Evolutionary conservation across 768 basidiomycete genomes (phyloP).

Genomic region (Rhodotorula graminis): DNA sequence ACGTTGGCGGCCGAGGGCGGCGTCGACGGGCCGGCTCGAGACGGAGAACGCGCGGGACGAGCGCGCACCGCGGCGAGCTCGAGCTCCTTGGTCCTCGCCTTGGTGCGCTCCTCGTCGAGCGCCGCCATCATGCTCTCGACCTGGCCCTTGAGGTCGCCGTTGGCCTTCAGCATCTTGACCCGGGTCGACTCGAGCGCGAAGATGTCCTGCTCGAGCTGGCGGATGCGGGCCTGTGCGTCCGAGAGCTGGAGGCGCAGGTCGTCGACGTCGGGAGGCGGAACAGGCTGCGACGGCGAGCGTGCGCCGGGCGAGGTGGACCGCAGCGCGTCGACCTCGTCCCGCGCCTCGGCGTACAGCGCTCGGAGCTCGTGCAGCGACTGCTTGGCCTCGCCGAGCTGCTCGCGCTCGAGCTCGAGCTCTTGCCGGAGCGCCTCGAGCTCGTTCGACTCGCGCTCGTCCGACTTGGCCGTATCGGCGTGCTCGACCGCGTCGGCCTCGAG

Average conservation of each 20-base stretch:
- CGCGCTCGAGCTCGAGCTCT: constrained; percentile 37
- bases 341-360: constrained; percentile 7
- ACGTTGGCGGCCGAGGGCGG: neutral
- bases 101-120: constrained; percentile 29
- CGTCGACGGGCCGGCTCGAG: neutral
- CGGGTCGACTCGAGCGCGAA: constrained; percentile 68
- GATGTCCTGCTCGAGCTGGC: constrained; percentile 65
- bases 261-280: constrained; percentile 47
- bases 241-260: constrained; percentile 71
- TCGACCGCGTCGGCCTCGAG: constrained; percentile 13
- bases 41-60: neutral
- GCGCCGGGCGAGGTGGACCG: neutral
- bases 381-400: constrained; percentile 44
- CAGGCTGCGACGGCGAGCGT: neutral
- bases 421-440: constrained; percentile 16
- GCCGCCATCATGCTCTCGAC: constrained; percentile 34
- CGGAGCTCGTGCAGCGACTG: constrained; percentile 20
- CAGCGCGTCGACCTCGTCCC: constrained; percentile 23
- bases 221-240: constrained; percentile 69
- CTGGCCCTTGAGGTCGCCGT: constrained; percentile 39
- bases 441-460: constrained; percentile 11
- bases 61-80: neutral
- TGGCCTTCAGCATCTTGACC: constrained; percentile 48
- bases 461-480: constrained; percentile 20
- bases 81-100: constrained; percentile 12